These are phyloP conservation scores for Vitis hybrid DNA, from an alignment of 177 flowering plant genomes.

Conservation along the genomic window DNA sequence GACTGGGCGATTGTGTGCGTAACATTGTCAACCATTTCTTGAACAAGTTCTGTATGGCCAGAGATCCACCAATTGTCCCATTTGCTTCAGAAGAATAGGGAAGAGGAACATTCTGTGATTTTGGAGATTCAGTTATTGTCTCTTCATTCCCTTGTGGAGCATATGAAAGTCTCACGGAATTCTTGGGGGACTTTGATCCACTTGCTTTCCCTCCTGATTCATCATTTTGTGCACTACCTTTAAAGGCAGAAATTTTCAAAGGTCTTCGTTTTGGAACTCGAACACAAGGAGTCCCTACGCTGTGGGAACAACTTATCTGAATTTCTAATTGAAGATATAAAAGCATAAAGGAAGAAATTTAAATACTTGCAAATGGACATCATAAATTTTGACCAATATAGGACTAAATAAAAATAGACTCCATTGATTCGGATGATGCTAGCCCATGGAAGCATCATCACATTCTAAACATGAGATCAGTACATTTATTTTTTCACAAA, in stretches of 20 bases:
- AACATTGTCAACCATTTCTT: slow-evolving; percentile 68
- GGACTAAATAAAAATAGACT: neutral
- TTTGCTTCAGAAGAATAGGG: slow-evolving; percentile 39
- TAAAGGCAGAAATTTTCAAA: slow-evolving; percentile 55
- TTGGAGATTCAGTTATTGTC: slow-evolving; percentile 31
- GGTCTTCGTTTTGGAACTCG: slow-evolving; percentile 34
- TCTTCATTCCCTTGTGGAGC: slow-evolving; percentile 49
- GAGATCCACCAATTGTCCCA: slow-evolving; percentile 40
- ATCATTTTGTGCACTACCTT: slow-evolving; percentile 53
- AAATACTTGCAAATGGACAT: neutral
- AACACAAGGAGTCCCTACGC: slow-evolving; percentile 33
- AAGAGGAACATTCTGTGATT: slow-evolving; percentile 33
- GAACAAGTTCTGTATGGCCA: slow-evolving; percentile 57
- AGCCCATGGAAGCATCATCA: neutral
- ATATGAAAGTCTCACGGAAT: slow-evolving; percentile 49
- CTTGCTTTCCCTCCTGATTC: slow-evolving; percentile 43
- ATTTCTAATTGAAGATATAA: neutral
- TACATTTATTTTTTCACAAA: neutral
- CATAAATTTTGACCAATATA: neutral
- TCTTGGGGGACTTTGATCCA: slow-evolving; percentile 46
- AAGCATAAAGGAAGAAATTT: neutral
- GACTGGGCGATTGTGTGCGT: slow-evolving; percentile 42
- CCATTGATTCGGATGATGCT: neutral
- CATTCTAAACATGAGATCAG: neutral
- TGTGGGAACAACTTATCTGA: slow-evolving; percentile 28